Percentiles rank a stretch among this genome's conserved stretches.
These are phyloP conservation scores for Citrullus mucosospermus DNA, from an alignment of 306 rosid species.

Conservation along the genomic window DNA sequence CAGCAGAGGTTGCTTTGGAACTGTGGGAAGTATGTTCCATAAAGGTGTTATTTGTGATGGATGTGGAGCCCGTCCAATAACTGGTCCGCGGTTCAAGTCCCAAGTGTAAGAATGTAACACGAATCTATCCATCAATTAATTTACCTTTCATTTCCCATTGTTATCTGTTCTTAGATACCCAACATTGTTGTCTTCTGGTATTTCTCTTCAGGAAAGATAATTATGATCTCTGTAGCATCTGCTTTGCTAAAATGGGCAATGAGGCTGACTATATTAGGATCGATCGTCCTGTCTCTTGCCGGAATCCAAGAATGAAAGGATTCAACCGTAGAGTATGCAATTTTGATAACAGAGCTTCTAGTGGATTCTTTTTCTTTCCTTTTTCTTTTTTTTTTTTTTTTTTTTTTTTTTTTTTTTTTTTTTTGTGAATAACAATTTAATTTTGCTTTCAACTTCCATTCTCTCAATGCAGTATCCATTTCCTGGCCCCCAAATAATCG, in stretches of 20 bases:
- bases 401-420: no score
- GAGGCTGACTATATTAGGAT: conserved; percentile 48
- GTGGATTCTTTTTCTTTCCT: no score
- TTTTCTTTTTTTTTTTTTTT: no score
- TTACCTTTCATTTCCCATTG: neutral
- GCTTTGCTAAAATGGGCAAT: conserved; percentile 48
- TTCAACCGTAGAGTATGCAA: conserved; percentile 16
- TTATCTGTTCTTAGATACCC: neutral
- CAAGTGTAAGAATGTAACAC: conserved; percentile 40
- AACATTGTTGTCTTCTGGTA: neutral
- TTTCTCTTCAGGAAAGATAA: conserved; percentile 50
- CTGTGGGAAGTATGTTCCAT: conserved; percentile 63
- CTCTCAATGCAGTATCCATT: conserved; percentile 18
- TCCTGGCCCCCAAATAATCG: conserved; percentile 16
- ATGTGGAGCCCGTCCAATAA: conserved; percentile 81
- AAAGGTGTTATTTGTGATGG: conserved; percentile 80
- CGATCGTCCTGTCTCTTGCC: conserved; percentile 41
- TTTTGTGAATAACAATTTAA: neutral
- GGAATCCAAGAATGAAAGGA: conserved; percentile 21
- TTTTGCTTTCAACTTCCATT: neutral
- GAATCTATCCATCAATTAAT: neutral
- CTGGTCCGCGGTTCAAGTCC: conserved; percentile 90
- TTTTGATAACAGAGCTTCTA: neutral
- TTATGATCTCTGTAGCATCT: conserved; percentile 74
- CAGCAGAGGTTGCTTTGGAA: conserved; percentile 28